Evolutionary conservation across 1,139 yeast genomes (phyloP).

Genomic region (Kurtzmaniella quercitrusa): DNA sequence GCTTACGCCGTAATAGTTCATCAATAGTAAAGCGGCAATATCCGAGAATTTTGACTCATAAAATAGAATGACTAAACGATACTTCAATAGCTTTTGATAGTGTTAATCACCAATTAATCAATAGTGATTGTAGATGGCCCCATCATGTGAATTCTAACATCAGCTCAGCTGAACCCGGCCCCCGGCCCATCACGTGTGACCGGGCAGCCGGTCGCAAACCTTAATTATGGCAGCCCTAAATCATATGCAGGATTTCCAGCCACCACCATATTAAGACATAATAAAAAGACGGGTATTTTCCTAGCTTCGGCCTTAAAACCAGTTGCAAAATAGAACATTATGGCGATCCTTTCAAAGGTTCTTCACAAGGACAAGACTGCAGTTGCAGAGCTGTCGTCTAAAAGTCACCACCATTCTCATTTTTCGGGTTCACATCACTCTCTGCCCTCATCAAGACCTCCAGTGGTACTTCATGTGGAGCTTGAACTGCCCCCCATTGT

Average conservation of each 20-base stretch:
- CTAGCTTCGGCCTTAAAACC: neutral
- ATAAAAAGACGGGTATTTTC: neutral
- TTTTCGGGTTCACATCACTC: neutral
- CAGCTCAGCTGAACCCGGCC: too few species aligned
- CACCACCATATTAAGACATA: neutral
- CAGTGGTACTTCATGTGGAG: conserved; percentile 49
- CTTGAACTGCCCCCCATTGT: conserved; percentile 91
- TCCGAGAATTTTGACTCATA: too few species aligned
- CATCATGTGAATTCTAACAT: too few species aligned
- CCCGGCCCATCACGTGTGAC: neutral
- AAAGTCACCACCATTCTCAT: neutral
- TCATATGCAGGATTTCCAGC: neutral
- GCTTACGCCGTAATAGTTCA: too few species aligned
- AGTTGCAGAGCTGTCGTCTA: neutral
- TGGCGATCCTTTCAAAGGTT: conserved; percentile 2
- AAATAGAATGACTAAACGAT: too few species aligned
- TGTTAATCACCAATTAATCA: too few species aligned
- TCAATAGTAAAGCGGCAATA: too few species aligned
- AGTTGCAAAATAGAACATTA: neutral
- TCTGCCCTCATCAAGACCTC: neutral
- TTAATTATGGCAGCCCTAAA: neutral
- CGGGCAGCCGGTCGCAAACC: neutral
- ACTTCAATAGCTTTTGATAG: too few species aligned
- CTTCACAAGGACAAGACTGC: neutral
- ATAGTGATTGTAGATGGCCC: too few species aligned